Evolutionary conservation across 352 stramenopile genomes (phyloP), one percentile per base, ranked within the genome.

Genomic region (Pythium biforme): DNA sequence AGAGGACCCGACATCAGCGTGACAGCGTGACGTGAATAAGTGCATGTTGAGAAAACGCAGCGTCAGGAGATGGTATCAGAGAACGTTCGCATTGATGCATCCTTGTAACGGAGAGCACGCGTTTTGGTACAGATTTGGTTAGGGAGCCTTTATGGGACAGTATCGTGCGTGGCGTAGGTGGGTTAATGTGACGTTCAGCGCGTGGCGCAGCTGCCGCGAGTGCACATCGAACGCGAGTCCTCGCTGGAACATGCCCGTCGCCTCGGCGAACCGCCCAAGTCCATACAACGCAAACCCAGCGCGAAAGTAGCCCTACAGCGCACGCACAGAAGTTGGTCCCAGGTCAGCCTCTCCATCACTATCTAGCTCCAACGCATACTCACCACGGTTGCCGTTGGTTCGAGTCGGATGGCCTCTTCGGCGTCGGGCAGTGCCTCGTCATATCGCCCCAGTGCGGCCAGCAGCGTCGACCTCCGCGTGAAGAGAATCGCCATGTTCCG

Each of bases 271-370:
- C 1, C 70, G 56, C 9, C 64, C 54, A 29, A 90, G 59, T 3
- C 70, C 78, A 41, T 71, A 90, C 11, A 92, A 47, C 9, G 83
- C 83, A 54, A 71, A 88, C 14, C 83, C 80, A 51, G 85, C 86
- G 19, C 83, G 83, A 55, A 81, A 92, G 51, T 89, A 90, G 11
- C 73, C 80, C 82, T 91, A 43, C 17, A 59, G 23, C n/a, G 27
- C 14, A 45, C n/a, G 31, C 37, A 39, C 26, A 46, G 3, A 3
- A 3, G 15, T 8, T 8, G 17, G 4, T 12, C 5, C 2, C 12
- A 4, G 25, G 25, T 39, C 12, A 56, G 29, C 45, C n/a, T n/a
- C n/a, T n/a, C n/a, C n/a, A n/a, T n/a, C n/a, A n/a, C n/a, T n/a
- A n/a, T n/a, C n/a, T n/a, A n/a, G n/a, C n/a, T n/a, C n/a, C n/a